Percentiles rank a stretch among this genome's conserved stretches.
Evolutionary conservation across 192 early-diverging fungal species (phyloP).

Genomic region (Entomortierella parvispora): DNA sequence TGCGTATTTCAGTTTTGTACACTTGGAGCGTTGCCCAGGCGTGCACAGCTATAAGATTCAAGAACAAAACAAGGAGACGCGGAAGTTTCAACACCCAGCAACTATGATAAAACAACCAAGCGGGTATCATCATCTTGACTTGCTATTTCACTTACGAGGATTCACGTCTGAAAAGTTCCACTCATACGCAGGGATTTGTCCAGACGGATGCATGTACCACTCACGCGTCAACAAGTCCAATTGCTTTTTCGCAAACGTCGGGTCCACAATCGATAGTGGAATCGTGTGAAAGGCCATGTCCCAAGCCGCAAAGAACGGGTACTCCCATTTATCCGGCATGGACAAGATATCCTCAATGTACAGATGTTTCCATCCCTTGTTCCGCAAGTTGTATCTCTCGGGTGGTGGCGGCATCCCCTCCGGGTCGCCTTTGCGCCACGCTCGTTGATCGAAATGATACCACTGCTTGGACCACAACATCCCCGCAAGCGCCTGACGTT

Average conservation of each 20-base stretch:
- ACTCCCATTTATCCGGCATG: conserved; percentile 53
- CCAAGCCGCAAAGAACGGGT: conserved; percentile 53
- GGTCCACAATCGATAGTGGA: conserved; percentile 39
- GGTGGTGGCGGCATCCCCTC: conserved; percentile 19
- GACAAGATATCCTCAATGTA: conserved; percentile 48
- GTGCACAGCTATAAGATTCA: conserved; percentile 26
- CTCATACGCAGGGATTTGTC: conserved; percentile 48
- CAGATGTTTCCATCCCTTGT: conserved; percentile 46
- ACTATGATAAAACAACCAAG: neutral
- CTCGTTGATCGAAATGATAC: conserved; percentile 45
- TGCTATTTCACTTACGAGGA: conserved; percentile 52
- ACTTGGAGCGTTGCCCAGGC: conserved; percentile 47
- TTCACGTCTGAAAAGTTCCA: conserved; percentile 54
- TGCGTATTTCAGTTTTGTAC: conserved; percentile 33
- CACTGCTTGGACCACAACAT: conserved; percentile 52
- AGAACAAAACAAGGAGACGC: neutral
- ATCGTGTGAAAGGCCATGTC: conserved; percentile 46
- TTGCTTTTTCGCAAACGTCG: conserved; percentile 41
- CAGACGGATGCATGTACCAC: conserved; percentile 53
- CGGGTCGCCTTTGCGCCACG: conserved; percentile 45
- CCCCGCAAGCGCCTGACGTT: conserved; percentile 43
- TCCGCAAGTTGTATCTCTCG: conserved; percentile 22
- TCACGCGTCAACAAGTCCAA: conserved; percentile 47
- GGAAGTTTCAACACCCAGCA: neutral
- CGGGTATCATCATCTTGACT: no score